Conservation (phyloP, 179 eudicot species). For the Silene coronaria region DNA sequence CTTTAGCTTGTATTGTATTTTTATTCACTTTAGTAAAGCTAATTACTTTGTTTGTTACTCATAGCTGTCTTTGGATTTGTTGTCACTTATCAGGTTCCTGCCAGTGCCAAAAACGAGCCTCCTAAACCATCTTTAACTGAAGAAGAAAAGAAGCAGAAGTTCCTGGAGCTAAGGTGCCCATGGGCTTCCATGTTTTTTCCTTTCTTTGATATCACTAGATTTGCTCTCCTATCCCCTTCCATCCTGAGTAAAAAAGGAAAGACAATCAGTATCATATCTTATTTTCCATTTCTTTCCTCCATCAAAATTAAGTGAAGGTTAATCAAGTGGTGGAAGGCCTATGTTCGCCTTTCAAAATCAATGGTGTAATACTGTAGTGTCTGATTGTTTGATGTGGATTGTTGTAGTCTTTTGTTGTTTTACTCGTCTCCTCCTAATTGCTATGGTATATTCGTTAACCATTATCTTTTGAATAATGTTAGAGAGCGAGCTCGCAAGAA, state of each 20-base stretch:
- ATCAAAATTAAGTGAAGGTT: neutral
- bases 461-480: neutral
- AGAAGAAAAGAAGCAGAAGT: conserved; percentile 77
- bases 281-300: neutral
- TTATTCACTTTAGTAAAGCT: neutral
- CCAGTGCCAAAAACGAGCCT: conserved; percentile 44
- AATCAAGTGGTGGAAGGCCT: neutral
- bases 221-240: neutral
- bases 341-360: neutral
- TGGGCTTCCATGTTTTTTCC: neutral
- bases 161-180: conserved; percentile 68
- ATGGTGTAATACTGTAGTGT: neutral
- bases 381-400: neutral
- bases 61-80: conserved; percentile 13
- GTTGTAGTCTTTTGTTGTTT: neutral
- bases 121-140: conserved; percentile 75
- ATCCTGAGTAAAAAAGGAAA: neutral
- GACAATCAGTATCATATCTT: neutral
- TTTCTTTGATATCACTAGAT: neutral
- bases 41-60: neutral
- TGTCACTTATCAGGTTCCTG: conserved; percentile 50
- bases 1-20: neutral
- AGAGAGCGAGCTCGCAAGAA: conserved; percentile 97
- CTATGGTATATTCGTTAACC: neutral
- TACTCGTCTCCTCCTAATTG: no score